Evolutionary conservation across 1,284 basidiomycete genomes (phyloP), one percentile per base, ranked within the genome.

Genomic region (Marasmius tenuissimus): DNA sequence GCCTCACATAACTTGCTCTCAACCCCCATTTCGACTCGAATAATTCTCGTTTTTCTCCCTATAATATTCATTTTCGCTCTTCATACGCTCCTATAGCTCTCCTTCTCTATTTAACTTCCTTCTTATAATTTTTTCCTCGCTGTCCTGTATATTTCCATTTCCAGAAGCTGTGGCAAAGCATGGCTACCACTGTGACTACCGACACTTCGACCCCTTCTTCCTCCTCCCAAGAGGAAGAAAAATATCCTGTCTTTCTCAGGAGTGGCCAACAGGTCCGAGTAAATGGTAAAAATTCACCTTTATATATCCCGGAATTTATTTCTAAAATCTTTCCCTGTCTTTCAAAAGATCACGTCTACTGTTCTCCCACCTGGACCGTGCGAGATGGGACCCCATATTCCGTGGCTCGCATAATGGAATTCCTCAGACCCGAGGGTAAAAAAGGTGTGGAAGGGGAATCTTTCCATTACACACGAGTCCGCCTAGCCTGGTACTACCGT

Each of bases 391-490:
- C 94, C 48, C 94, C 94, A 60, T 98, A 97, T 76, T 94, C 91
- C 54, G 88, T 98, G 56, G 96, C 92, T 54, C 89, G 96, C 66
- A 94, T 98, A 76, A 97, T 98, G 92, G 93, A 97, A 76, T 97
- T 97, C 71, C 82, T 97, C 63, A 79, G 82, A 67, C 78, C 83
- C 65, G 83, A 81, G 70, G 81, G 79, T 52, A 79, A 80, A 45
- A 35, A 50, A 8, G 54, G 42, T 10, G 1, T 47, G 61, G 82
- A 81, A 63, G 80, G 78, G 67, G 83, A 84, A 67, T 85, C 87
- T 71, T 85, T 89, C 75, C 77, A 83, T 47, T 85, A 86, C 75
- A 86, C 90, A 69, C 85, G 92, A 73, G 94, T 95, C 65, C 88
- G 96, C 52, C 83, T 96, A 59, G 94, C 94, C 57, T 91, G 96